Base-by-base conservation (phyloP, 2,329 filamentous ascomycete species). In the Sclerotiophoma versabilis region DNA sequence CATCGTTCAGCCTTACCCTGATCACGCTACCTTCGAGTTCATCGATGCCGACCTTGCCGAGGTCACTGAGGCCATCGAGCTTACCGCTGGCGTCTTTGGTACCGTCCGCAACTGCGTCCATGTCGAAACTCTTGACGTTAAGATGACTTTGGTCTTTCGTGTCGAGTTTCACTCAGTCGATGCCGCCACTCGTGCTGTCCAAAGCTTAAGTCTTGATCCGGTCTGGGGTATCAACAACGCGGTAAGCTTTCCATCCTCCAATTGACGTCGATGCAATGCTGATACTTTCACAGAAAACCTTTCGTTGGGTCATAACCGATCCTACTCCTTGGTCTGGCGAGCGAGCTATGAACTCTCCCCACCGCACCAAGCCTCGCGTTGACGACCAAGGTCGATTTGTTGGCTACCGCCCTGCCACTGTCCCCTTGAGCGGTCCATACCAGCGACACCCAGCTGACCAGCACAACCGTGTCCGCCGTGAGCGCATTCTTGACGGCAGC, bases 401-500 rank as follows among this genome's bases (percentile, higher is more conserved):
- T n/a, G 64, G 57, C 3, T 68, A 60, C 42, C 59, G 62, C 29
- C 36, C 50, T 26, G 47, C 56, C 8, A 38, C 27, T 30, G 37
- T 37, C 19, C 20, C 38, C 20, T 39, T 46, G 30, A 38, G 48
- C 10, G 47, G 36, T 42, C 17, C 26, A 1, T 50, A 54, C 25
- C 49, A 49, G 39, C 48, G 64, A 47, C 66, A 67, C 25, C 66
- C 63, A 6, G 56, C 61, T 8, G 70, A 73, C 29, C 64, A 69
- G 44, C 69, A 74, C 49, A 78, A 80, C 59, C 66, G 65, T 30
- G 76, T 81, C 34, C 63, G 69, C 8, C 51, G 73, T 2, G 57
- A 69, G 20, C 69, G 68, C 30, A 79, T 81, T 49, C 46, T 66
- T 14, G 63, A 70, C n/a, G 80, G 80, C n/a, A 57, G 62, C 5